These are phyloP conservation scores for Byssothecium circinans DNA, from an alignment of 2,329 filamentous ascomycete species.

Conservation along the genomic window DNA sequence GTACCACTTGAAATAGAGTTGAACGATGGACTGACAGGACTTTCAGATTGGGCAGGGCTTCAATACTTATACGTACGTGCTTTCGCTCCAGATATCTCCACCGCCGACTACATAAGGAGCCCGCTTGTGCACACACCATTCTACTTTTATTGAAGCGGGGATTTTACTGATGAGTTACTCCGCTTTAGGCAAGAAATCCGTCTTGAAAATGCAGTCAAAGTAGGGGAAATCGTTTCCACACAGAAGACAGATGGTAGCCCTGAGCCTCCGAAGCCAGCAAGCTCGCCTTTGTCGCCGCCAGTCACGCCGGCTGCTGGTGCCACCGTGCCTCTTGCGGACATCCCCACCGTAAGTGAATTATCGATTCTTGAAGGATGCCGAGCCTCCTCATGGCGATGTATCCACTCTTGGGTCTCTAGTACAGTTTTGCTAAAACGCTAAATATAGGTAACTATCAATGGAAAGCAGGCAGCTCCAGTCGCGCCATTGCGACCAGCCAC, in stretches of 20 bases:
- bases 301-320: conserved; percentile 13
- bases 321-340: conserved; percentile 6
- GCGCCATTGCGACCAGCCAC: background rate
- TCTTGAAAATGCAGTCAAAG: conserved; percentile 41
- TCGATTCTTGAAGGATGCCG: background rate
- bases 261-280: conserved; percentile 3
- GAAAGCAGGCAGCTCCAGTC: conserved; percentile 4
- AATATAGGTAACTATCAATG: conserved; percentile 16
- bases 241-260: conserved; percentile 1
- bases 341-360: conserved; percentile 9
- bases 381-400: background rate
- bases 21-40: background rate
- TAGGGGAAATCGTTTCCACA: conserved; percentile 15
- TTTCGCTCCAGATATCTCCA: too few relatives aligned
- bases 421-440: background rate
- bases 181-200: conserved; percentile 41
- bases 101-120: too few relatives aligned
- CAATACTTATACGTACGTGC: conserved; percentile 41
- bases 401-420: background rate
- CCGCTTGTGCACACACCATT: too few relatives aligned
- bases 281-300: conserved; percentile 14
- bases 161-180: too few relatives aligned
- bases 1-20: conserved; percentile 7
- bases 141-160: too few relatives aligned
- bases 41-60: conserved; percentile 36